Percentiles rank a stretch among this genome's conserved stretches.
Evolutionary conservation across 768 basidiomycete species (phyloP).

Genomic region (Gloeophyllum trabeum): DNA sequence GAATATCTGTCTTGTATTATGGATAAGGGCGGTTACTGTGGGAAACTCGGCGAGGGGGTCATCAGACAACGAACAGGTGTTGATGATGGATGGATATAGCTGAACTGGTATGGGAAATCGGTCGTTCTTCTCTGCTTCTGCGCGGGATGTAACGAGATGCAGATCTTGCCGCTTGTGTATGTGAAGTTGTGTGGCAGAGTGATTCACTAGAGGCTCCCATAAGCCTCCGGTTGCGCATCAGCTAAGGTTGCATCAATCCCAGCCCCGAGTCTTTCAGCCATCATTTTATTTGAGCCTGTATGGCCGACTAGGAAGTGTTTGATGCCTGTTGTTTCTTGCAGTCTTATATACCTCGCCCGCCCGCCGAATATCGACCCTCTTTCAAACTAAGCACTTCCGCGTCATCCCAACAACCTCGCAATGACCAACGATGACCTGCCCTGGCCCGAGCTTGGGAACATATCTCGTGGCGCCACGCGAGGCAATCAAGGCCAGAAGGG

Average conservation of each 20-base stretch:
- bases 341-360: too few species aligned
- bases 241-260: not conserved
- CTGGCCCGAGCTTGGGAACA: conserved; percentile 80
- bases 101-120: too few species aligned
- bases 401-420: not conserved
- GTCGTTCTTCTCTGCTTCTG: not conserved
- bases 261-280: not conserved
- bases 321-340: too few species aligned
- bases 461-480: conserved; percentile 72
- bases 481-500: conserved; percentile 85
- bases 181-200: not conserved
- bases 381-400: too few species aligned
- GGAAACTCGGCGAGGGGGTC: too few species aligned
- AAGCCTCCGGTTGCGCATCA: not conserved
- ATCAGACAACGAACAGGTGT: too few species aligned
- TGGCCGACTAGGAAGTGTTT: too few species aligned
- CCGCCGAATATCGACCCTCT: too few species aligned
- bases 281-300: too few species aligned
- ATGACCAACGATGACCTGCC: conserved; percentile 67
- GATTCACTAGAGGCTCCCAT: not conserved
- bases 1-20: too few species aligned
- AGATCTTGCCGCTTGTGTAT: not conserved
- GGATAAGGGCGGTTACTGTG: too few species aligned
- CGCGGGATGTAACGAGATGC: not conserved
- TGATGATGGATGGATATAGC: too few species aligned